Conservation (phyloP, 768 basidiomycete genomes). For the Chalciporus piperatus region DNA sequence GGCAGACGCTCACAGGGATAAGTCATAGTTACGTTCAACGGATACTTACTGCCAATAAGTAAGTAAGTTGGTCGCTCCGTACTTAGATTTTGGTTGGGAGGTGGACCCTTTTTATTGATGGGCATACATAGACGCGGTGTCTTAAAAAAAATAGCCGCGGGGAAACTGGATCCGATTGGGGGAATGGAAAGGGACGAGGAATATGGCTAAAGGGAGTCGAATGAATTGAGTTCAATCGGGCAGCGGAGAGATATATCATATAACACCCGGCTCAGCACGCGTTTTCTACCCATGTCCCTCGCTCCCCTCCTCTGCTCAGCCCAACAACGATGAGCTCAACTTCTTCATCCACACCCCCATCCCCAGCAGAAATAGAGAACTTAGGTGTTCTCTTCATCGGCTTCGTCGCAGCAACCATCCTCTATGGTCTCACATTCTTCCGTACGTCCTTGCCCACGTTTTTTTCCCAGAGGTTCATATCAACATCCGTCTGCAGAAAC, state of each 20-base stretch:
- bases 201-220: background rate
- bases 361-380: constrained; percentile 25
- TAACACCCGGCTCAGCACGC: background rate
- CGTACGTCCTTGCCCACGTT: constrained; percentile 16
- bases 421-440: constrained; percentile 36
- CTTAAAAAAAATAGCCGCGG: background rate
- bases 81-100: no score
- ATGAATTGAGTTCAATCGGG: constrained; percentile 4
- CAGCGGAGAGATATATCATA: constrained; percentile 15
- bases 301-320: background rate
- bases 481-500: constrained; percentile 13
- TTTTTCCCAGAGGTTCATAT: background rate
- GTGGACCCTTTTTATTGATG: background rate
- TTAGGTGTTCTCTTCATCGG: constrained; percentile 26
- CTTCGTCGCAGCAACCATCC: constrained; percentile 23
- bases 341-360: background rate
- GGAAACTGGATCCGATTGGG: background rate
- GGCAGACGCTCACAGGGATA: no score
- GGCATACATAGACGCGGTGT: background rate
- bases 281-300: constrained; percentile 1
- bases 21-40: no score
- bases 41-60: no score
- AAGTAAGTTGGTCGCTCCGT: no score
- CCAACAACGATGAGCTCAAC: constrained; percentile 16
- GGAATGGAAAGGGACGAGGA: background rate